Percentiles rank a stretch among this genome's conserved stretches.
Evolutionary conservation across 768 basidiomycete species (phyloP).

Genomic region (Podaxis sp.): DNA sequence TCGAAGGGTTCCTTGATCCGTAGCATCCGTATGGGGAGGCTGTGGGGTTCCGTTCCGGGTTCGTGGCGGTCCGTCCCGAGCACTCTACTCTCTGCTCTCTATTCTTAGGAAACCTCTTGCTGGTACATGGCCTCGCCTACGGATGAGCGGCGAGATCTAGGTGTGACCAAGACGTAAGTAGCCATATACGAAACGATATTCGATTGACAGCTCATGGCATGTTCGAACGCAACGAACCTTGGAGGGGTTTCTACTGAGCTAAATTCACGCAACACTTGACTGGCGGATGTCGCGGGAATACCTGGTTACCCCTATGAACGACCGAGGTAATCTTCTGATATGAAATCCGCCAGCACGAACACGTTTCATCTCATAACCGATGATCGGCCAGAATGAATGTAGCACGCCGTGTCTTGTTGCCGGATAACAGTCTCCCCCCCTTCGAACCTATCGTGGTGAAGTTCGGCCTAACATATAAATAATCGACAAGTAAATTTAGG

Average conservation of each 20-base stretch:
- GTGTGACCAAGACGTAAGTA: not conserved
- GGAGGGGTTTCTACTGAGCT: not conserved
- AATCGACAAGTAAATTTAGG: too few species aligned
- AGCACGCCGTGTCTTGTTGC: too few species aligned
- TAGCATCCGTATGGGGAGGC: not conserved
- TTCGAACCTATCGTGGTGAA: too few species aligned
- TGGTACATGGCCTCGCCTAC: not conserved
- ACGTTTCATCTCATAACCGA: too few species aligned
- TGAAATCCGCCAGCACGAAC: not conserved
- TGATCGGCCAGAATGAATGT: too few species aligned
- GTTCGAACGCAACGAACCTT: not conserved
- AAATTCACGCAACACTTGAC: not conserved
- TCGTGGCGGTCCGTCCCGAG: conserved; percentile 5
- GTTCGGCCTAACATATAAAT: too few species aligned
- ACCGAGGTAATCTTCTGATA: not conserved
- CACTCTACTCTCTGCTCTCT: not conserved
- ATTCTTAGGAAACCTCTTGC: not conserved
- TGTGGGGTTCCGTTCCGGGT: not conserved
- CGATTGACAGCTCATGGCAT: not conserved
- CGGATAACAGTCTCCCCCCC: too few species aligned
- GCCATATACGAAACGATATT: not conserved
- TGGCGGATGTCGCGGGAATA: not conserved
- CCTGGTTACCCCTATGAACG: not conserved
- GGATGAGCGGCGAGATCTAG: not conserved
- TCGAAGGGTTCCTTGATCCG: conserved; percentile 11